phyloP scores from a whole-genome alignment of 352 stramenopile genomes.

The Halophytophthora polymorphica region DNA sequence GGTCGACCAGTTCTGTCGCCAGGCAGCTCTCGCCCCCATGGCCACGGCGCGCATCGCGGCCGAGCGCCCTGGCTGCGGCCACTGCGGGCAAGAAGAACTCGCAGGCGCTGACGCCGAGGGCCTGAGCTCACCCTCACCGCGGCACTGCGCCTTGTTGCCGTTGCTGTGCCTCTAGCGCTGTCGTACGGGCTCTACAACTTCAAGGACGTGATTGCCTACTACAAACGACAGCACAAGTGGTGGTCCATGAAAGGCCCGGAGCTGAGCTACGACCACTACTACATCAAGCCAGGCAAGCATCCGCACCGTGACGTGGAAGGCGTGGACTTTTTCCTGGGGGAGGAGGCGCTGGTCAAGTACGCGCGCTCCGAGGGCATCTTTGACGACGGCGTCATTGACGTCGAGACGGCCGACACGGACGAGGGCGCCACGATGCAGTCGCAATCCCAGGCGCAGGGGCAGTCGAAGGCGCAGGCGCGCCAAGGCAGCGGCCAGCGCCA shows the following conservation, averaged over 20 bases:
- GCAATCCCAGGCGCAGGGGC: not conserved
- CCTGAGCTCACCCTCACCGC: too few species aligned
- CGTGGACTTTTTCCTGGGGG: slow-evolving; percentile 39
- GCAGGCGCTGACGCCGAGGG: too few species aligned
- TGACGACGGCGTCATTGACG: slow-evolving; percentile 10
- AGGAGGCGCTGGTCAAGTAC: slow-evolving; percentile 34
- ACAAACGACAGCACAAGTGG: slow-evolving; percentile 21
- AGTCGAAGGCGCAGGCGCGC: too few species aligned
- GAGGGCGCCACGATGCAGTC: too few species aligned
- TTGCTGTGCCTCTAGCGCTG: slow-evolving; percentile 24
- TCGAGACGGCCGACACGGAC: not conserved
- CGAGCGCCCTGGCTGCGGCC: too few species aligned
- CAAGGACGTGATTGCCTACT: slow-evolving; percentile 34
- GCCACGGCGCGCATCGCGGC: too few species aligned
- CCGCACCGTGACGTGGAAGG: slow-evolving; percentile 18
- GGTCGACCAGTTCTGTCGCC: too few species aligned
- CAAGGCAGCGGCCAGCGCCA: slow-evolving; percentile 3
- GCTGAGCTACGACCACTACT: slow-evolving; percentile 47
- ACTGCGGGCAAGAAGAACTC: too few species aligned
- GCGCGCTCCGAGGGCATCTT: slow-evolving; percentile 31
- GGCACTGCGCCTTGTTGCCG: not conserved
- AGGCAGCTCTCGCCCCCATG: too few species aligned
- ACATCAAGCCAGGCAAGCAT: slow-evolving; percentile 37
- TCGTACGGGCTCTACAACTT: slow-evolving; percentile 44
- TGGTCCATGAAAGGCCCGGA: slow-evolving; percentile 7